A percentile compares a stretch with the other conserved stretches of the same genome.
phyloP scores from a whole-genome alignment of 352 stramenopile species.

The Pythium biforme region DNA sequence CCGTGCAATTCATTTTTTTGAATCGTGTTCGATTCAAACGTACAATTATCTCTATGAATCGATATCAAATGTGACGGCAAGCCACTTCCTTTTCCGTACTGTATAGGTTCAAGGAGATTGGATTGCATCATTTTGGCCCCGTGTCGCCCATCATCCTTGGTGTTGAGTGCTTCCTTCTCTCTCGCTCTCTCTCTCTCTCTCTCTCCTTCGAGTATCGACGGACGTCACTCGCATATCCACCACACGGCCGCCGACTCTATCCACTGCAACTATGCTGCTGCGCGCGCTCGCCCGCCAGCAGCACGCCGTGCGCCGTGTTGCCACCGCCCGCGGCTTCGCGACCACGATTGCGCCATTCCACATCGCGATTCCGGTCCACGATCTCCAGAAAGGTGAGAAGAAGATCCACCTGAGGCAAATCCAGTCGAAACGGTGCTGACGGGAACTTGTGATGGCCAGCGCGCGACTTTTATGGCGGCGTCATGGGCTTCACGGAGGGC shows the following conservation, averaged over 20 bases:
- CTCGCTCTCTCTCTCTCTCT: background rate
- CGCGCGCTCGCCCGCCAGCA: slow-evolving; percentile 12
- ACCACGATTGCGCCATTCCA: slow-evolving; percentile 76
- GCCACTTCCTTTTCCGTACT: background rate
- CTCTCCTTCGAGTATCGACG: too few species aligned
- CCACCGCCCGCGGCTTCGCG: slow-evolving; percentile 15
- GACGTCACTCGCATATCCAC: background rate
- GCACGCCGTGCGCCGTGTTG: background rate
- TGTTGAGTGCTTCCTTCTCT: background rate
- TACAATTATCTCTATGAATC: background rate
- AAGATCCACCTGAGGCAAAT: too few species aligned
- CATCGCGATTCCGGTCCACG: slow-evolving; percentile 94
- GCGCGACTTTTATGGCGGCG: slow-evolving; percentile 91
- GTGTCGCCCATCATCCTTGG: background rate
- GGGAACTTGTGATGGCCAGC: too few species aligned
- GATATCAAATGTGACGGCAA: background rate
- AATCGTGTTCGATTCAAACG: slow-evolving; percentile 9
- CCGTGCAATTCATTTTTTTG: slow-evolving; percentile 7
- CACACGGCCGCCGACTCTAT: background rate
- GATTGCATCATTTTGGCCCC: slow-evolving; percentile 4
- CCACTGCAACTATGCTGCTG: slow-evolving; percentile 6
- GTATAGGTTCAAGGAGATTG: background rate
- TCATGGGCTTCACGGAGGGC: slow-evolving; percentile 91
- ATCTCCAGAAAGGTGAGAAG: slow-evolving; percentile 69
- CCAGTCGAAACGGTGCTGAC: too few species aligned